Evolutionary conservation across 1,139 yeast genomes (phyloP).

Genomic region (Geotrichum cucujoidarum): DNA sequence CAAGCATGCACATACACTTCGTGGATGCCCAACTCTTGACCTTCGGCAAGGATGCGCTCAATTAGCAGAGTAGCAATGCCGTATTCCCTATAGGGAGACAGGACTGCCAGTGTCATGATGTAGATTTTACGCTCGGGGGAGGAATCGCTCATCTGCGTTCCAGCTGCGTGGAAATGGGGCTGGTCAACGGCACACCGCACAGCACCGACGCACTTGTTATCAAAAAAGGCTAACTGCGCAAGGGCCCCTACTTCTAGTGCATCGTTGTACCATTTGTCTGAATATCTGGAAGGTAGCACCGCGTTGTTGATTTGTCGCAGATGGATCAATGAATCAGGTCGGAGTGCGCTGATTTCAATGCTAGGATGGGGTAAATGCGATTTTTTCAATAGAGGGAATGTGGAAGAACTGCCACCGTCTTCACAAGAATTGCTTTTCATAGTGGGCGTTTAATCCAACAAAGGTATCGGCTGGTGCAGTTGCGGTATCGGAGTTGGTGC

Average conservation of each 20-base stretch:
- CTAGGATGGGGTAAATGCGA: neutral
- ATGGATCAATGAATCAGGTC: slow-evolving; percentile 36
- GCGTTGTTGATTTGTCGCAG: slow-evolving; percentile 46
- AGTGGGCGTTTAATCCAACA: too few species aligned
- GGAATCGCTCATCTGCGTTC: slow-evolving; percentile 14
- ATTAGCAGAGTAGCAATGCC: slow-evolving; percentile 63
- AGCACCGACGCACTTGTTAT: slow-evolving; percentile 53
- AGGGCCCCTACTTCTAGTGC: slow-evolving; percentile 38
- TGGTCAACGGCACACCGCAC: slow-evolving; percentile 44
- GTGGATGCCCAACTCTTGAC: slow-evolving; percentile 50
- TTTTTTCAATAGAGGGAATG: too few species aligned
- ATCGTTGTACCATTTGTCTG: slow-evolving; percentile 48
- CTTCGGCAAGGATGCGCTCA: slow-evolving; percentile 49
- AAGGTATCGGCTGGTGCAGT: too few species aligned
- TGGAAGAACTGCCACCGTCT: too few species aligned
- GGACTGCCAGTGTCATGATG: slow-evolving; percentile 62
- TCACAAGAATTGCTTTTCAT: neutral
- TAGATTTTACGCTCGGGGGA: slow-evolving; percentile 42
- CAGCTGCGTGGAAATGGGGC: slow-evolving; percentile 5
- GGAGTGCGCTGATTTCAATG: neutral
- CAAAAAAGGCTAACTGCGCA: slow-evolving; percentile 21
- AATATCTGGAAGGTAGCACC: slow-evolving; percentile 44
- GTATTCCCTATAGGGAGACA: slow-evolving; percentile 52
- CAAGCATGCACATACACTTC: slow-evolving; percentile 58
- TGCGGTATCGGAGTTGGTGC: too few species aligned